A percentile compares a stretch with the other conserved stretches of the same genome.
phyloP scores from a whole-genome alignment of 768 basidiomycete genomes.

The Pleurotus tuber-regium region DNA sequence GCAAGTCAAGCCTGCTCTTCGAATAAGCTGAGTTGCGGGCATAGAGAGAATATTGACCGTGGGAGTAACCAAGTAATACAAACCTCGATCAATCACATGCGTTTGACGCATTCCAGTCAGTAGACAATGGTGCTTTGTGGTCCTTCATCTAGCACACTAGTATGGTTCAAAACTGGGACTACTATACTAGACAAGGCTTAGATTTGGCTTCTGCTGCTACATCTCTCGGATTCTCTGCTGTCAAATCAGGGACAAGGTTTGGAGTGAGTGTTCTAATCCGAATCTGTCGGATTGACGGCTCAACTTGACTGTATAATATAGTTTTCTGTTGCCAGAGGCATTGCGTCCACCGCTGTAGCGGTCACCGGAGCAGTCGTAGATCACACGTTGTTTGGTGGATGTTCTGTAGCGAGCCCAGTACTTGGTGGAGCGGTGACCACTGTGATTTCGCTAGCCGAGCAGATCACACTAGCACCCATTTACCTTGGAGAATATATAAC shows the following conservation, averaged over 20 bases:
- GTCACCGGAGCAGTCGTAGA: slow-evolving; percentile 61
- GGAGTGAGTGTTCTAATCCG: slow-evolving; percentile 47
- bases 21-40: neutral
- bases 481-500: slow-evolving; percentile 75
- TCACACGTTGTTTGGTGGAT: slow-evolving; percentile 63
- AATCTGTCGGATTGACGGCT: too few species aligned
- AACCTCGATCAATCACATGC: too few species aligned
- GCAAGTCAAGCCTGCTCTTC: neutral
- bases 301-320: too few species aligned
- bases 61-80: neutral
- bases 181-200: slow-evolving; percentile 54
- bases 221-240: slow-evolving; percentile 64
- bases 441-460: slow-evolving; percentile 65
- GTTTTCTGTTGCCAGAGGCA: slow-evolving; percentile 67
- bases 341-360: slow-evolving; percentile 58
- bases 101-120: too few species aligned
- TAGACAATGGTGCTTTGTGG: too few species aligned
- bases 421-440: slow-evolving; percentile 58
- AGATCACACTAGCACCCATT: slow-evolving; percentile 72
- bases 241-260: slow-evolving; percentile 63
- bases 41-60: neutral
- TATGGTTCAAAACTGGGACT: slow-evolving; percentile 49
- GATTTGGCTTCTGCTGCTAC: slow-evolving; percentile 65
- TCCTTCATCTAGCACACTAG: too few species aligned
- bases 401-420: slow-evolving; percentile 53